Percentiles rank a stretch among this genome's conserved stretches.
Conservation (phyloP, 1,139 yeast genomes). For the Zygosaccharomyces sapae region DNA sequence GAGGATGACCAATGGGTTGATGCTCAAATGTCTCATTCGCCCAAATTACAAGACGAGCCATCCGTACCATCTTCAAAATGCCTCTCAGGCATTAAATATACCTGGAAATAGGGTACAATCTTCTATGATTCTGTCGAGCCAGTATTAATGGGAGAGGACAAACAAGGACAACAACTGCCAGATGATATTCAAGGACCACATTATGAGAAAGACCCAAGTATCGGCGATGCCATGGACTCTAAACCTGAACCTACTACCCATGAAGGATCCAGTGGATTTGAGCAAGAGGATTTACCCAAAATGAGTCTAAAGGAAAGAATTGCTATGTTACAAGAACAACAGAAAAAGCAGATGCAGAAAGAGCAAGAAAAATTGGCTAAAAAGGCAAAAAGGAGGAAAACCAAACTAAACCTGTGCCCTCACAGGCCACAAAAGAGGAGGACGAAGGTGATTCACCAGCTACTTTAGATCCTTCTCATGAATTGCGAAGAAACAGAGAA, state of each 20-base stretch:
- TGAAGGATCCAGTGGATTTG: slow-evolving; percentile 21
- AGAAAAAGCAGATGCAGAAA: slow-evolving; percentile 74
- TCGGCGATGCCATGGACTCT: slow-evolving; percentile 1
- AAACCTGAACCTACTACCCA: slow-evolving; percentile 24
- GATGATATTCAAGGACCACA: neutral
- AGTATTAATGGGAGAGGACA: neutral
- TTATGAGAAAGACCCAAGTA: slow-evolving; percentile 1
- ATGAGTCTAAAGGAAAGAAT: slow-evolving; percentile 83
- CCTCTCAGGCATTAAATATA: slow-evolving; percentile 10
- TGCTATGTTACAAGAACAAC: slow-evolving; percentile 75
- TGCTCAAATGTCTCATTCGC: slow-evolving; percentile 9
- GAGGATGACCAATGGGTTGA: slow-evolving; percentile 13
- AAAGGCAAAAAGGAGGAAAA: slow-evolving; percentile 53
- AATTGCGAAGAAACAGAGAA: slow-evolving; percentile 29
- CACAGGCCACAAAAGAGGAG: slow-evolving; percentile 4
- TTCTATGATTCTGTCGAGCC: neutral
- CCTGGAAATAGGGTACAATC: slow-evolving; percentile 9
- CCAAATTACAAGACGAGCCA: slow-evolving; percentile 18
- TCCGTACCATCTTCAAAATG: slow-evolving; percentile 15
- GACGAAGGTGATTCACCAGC: neutral
- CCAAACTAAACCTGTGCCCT: slow-evolving; percentile 32
- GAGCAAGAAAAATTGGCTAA: slow-evolving; percentile 58
- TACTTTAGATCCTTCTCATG: slow-evolving; percentile 3
- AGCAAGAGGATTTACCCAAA: slow-evolving; percentile 56
- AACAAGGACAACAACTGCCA: neutral